These are phyloP conservation scores for Candida gorgasii DNA, from an alignment of 805 yeast species.

Conservation along the genomic window DNA sequence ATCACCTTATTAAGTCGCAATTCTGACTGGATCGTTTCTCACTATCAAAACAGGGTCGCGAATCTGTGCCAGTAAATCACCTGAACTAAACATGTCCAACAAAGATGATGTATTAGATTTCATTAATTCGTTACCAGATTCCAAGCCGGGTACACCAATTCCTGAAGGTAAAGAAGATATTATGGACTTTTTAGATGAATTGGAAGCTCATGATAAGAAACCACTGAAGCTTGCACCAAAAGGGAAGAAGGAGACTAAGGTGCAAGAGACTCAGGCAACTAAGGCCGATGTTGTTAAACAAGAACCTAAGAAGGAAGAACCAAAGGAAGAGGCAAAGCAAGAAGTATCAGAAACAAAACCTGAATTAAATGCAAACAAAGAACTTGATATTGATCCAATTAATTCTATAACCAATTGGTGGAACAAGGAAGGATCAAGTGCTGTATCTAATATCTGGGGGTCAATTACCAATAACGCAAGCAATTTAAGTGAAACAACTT, in stretches of 20 bases:
- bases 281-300: conserved; percentile 18
- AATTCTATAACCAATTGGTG: conserved; percentile 73
- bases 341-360: not conserved
- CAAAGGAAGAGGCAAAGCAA: not conserved
- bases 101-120: conserved; percentile 75
- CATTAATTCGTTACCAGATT: conserved; percentile 75
- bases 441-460: conserved; percentile 69
- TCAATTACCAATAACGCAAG: conserved; percentile 57
- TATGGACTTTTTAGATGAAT: conserved; percentile 62
- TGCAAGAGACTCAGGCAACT: conserved; percentile 5
- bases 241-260: conserved; percentile 15
- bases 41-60: not conserved
- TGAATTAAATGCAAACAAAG: conserved; percentile 15
- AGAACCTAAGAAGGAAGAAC: conserved; percentile 13
- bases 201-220: conserved; percentile 60
- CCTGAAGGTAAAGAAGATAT: conserved; percentile 51
- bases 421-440: conserved; percentile 66
- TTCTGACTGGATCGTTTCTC: not conserved
- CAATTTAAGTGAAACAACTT: conserved; percentile 49
- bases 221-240: conserved; percentile 37
- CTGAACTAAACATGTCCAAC: conserved; percentile 7
- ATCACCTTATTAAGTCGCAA: conserved; percentile 2
- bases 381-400: conserved; percentile 54
- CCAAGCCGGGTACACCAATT: conserved; percentile 32
- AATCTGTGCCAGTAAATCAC: not conserved